These are phyloP conservation scores for Candida cerambycidarum DNA, from an alignment of 805 yeast species.

Conservation along the genomic window DNA sequence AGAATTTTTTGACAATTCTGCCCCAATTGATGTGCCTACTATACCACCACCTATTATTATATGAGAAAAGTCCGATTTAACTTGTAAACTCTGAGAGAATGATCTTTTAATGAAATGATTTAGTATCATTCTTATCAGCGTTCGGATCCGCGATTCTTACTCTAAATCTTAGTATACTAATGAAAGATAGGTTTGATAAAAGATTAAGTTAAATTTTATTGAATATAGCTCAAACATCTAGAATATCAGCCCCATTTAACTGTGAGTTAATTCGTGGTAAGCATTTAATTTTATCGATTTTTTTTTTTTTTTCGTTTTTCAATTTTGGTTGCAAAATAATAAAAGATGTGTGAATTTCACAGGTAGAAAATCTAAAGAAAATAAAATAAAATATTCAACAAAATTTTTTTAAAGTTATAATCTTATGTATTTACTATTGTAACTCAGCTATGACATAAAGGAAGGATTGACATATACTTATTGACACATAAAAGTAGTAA, in stretches of 20 bases:
- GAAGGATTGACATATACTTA: too few relatives aligned
- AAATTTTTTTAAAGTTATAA: neutral
- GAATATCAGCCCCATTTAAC: too few relatives aligned
- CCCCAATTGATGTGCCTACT: slow-evolving; percentile 79
- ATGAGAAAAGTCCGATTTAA: slow-evolving; percentile 56
- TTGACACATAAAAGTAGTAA: too few relatives aligned
- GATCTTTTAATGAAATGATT: neutral
- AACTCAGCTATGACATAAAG: too few relatives aligned
- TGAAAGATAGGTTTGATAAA: neutral
- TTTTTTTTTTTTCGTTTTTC: neutral
- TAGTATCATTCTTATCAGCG: slow-evolving; percentile 1
- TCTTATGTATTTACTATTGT: too few relatives aligned
- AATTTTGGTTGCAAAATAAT: slow-evolving; percentile 1
- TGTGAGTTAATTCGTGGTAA: too few relatives aligned
- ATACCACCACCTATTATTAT: slow-evolving; percentile 82
- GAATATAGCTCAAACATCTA: neutral
- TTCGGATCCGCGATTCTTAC: neutral
- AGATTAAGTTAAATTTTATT: neutral
- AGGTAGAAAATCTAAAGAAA: neutral
- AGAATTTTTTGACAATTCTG: slow-evolving; percentile 52
- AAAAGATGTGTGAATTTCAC: slow-evolving; percentile 2
- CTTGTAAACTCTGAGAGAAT: neutral
- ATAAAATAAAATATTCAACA: neutral
- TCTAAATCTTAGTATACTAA: neutral
- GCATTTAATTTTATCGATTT: neutral